Base-by-base conservation (phyloP, 495 filamentous ascomycete species). In the Hypomontagnella submonticulosa region DNA sequence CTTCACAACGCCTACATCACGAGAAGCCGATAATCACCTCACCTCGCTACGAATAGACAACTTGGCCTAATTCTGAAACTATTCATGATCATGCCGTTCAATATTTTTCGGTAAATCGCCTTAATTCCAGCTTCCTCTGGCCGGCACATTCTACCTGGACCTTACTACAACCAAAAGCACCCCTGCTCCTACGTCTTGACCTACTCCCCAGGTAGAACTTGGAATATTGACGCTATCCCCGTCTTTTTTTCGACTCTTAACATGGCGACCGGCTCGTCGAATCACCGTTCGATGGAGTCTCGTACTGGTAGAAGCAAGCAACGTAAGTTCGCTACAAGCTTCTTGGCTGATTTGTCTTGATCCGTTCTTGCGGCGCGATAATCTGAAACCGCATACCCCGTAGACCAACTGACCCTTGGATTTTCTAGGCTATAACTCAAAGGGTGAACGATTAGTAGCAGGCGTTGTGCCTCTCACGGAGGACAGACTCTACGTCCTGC, bases 391-490 rank as follows among this genome's bases (percentile, higher is more conserved):
- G 71, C 67, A 65, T 73, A 66, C 67, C 62, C 57, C 67, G 64
- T 69, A 63, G 69, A 70, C 71, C 62, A 61, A 75, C 79, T 82
- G 75, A 81, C 77, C 57, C 57, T 73, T 68, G 41, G 41, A 59
- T 69, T 52, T 27, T 74, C 67, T 73, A 97, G 96, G 95, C 66
- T 99, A 97, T 77, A 92, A 91, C 73, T 73, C 90, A 42, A 89
- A 91, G 73, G 96, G 96, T 79, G 93, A 97, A 80, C 89, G 95
- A 56, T 89, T 99, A 47, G 96, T 99, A 60, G 93, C 95, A 41
- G 95, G 95, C 59, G 88, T 98, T 36, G 96, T 99, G 30, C 92
- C 96, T 52, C 71, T 85, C 32, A 82, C 79, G n/a, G 75, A 70
- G 64, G 81, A 81, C 71, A 75, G 83, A 89, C 68, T 90, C 87